A percentile compares a stretch with the other conserved stretches of the same genome.
These are phyloP conservation scores for Hymenoscyphus fraxineus DNA, from an alignment of 2,329 filamentous ascomycete species.

Conservation along the genomic window DNA sequence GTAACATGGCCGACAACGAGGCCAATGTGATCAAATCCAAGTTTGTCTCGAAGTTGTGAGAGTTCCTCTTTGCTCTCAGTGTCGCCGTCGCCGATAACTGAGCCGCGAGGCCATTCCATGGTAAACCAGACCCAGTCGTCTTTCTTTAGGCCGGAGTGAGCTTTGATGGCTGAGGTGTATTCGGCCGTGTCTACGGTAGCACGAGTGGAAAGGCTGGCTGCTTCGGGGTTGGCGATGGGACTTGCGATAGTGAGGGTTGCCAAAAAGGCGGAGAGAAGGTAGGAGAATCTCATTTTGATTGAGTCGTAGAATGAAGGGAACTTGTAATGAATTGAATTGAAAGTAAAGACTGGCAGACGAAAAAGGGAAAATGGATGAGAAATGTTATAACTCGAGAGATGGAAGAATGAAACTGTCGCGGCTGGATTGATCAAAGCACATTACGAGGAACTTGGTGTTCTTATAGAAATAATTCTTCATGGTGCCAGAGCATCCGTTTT, in stretches of 20 bases:
- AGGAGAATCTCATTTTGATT: slow-evolving; percentile 6
- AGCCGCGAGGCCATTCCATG: background rate
- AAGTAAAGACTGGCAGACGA: background rate
- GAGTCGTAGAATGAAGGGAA: background rate
- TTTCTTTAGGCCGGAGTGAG: background rate
- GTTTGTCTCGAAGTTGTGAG: background rate
- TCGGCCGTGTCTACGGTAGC: background rate
- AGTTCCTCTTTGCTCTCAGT: background rate
- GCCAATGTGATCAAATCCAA: slow-evolving; percentile 3
- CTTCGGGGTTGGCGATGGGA: slow-evolving; percentile 1
- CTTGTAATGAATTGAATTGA: background rate
- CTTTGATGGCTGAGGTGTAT: background rate
- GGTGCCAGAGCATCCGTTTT: background rate
- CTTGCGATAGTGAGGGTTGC: background rate
- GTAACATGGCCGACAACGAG: background rate
- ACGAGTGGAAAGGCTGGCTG: background rate
- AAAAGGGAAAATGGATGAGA: background rate
- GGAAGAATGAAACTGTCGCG: background rate
- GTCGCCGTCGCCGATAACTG: background rate
- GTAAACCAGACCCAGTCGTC: background rate
- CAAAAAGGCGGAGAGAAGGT: slow-evolving; percentile 2
- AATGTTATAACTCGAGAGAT: background rate
- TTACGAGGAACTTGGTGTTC: background rate
- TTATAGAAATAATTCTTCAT: background rate
- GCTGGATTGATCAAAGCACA: too few species aligned